phyloP scores from a whole-genome alignment of 139 green algal species.

The Micractinium conductrix region DNA sequence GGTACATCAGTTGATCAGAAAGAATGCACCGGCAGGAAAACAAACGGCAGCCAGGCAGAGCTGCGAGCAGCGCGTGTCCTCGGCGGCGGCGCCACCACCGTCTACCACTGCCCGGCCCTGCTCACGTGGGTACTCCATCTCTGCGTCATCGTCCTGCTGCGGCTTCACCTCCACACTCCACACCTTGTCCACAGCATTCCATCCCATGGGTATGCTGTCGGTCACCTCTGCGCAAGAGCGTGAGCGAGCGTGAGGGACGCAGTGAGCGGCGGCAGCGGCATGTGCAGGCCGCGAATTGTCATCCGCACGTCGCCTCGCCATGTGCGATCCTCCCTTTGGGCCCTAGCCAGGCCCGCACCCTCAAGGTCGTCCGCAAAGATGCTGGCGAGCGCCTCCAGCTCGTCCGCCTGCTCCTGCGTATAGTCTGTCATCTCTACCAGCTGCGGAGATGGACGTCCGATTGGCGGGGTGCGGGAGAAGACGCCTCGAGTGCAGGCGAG shows the following conservation, averaged over 20 bases:
- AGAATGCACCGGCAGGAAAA: neutral
- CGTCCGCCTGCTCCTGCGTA: constrained; percentile 55
- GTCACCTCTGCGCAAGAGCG: constrained; percentile 36
- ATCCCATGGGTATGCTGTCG: constrained; percentile 41
- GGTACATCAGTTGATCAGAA: neutral
- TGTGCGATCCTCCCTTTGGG: no score
- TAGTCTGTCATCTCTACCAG: constrained; percentile 32
- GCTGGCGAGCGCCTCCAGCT: constrained; percentile 62
- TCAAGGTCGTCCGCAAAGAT: constrained; percentile 68
- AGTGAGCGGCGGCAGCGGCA: neutral
- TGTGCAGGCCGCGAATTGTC: no score
- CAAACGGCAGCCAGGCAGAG: neutral
- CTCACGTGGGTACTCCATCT: constrained; percentile 30
- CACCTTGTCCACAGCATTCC: constrained; percentile 10
- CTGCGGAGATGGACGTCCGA: neutral
- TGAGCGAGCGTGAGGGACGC: neutral
- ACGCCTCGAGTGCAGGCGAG: no score
- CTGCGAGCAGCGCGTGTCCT: neutral
- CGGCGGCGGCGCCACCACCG: no score
- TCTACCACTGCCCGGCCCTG: no score
- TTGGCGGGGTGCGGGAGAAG: no score
- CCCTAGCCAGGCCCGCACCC: no score
- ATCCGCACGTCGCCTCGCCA: no score
- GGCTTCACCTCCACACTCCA: constrained; percentile 43
- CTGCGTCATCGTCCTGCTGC: constrained; percentile 25